Base-by-base conservation (phyloP, 2,329 filamentous ascomycete species). In the Botryotinia convoluta region DNA sequence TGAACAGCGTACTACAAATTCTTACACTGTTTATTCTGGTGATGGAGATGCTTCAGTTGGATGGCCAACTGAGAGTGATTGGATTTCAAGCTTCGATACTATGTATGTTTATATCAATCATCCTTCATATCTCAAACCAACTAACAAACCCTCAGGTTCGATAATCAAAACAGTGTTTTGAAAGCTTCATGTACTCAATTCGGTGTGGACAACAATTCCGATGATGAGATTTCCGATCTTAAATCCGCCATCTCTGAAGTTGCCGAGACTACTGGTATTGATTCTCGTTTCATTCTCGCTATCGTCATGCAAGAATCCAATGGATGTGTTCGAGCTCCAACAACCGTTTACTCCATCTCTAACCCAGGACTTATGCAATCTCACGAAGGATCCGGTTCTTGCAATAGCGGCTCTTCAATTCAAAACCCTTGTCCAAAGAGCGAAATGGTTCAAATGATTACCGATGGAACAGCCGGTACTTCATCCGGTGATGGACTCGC, bases 241-340 rank as follows among this genome's bases (percentile, higher is more conserved):
- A 74, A 72, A 22, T 67, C 62, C 18, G 62, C 65, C 14, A 74
- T 77, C 45, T n/a, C 62, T 45, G 63, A 69, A 42, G 74, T 77
- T 37, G 63, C 73, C 20, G n/a, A 39, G 16, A 64, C 71, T 12
- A 71, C 74, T 32, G 72, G 70, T n/a, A 48, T 68, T 37, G 70
- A 72, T 29, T 18, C 59, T n/a, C 77, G 81, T 7, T 80, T 81
- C 73, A 80, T 81, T 39, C 75, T 82, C 3, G 81, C 80, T 9
- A 76, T 81, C n/a, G 77, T 81, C 20, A 78, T 81, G 76, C 81
- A 82, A 75, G 81, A 82, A 70, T 77, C 77, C 20, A 79, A 78
- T 54, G 79, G 80, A 57, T 76, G 77, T 29, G 78, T 78, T 18
- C 71, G 74, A 32, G 75, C 75, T 51, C 75, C 69, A 29, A 74